phyloP scores from a whole-genome alignment of 1,284 basidiomycete genomes.

The Trametes polyzona region DNA sequence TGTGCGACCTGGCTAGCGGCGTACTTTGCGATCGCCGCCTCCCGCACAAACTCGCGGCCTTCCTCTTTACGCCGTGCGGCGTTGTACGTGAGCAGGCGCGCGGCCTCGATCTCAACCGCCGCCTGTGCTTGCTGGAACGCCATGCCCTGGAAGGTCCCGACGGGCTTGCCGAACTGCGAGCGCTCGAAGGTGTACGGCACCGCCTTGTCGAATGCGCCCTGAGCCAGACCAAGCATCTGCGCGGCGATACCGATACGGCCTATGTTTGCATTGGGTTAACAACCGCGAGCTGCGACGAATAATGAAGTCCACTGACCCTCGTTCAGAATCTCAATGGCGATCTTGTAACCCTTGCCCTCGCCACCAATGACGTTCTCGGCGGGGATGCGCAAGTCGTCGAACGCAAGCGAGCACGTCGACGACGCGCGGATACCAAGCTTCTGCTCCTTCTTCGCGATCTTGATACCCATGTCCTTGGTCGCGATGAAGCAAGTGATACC shows the following conservation, averaged over 20 bases:
- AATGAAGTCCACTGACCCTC: slow-evolving; percentile 56
- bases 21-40: slow-evolving; percentile 97
- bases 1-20: slow-evolving; percentile 90
- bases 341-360: slow-evolving; percentile 96
- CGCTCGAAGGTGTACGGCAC: slow-evolving; percentile 95
- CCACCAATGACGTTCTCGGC: slow-evolving; percentile 94
- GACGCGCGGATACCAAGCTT: slow-evolving; percentile 97
- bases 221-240: slow-evolving; percentile 96
- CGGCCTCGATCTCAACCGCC: slow-evolving; percentile 88
- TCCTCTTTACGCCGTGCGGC: slow-evolving; percentile 94
- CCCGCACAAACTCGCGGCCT: slow-evolving; percentile 84
- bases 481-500: slow-evolving; percentile 98
- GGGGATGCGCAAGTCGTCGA: slow-evolving; percentile 94
- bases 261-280: too few species aligned
- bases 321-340: slow-evolving; percentile 97
- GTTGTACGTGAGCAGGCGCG: slow-evolving; percentile 95
- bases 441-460: slow-evolving; percentile 99
- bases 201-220: slow-evolving; percentile 94
- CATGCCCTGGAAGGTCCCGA: slow-evolving; percentile 96
- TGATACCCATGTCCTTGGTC: slow-evolving; percentile 95
- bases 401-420: slow-evolving; percentile 96
- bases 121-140: slow-evolving; percentile 93
- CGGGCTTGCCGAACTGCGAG: slow-evolving; percentile 90
- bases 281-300: slow-evolving; percentile 32
- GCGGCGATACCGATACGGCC: slow-evolving; percentile 96